phyloP scores from a whole-genome alignment of 1,139 yeast species.

The Hyphopichia burtonii region DNA sequence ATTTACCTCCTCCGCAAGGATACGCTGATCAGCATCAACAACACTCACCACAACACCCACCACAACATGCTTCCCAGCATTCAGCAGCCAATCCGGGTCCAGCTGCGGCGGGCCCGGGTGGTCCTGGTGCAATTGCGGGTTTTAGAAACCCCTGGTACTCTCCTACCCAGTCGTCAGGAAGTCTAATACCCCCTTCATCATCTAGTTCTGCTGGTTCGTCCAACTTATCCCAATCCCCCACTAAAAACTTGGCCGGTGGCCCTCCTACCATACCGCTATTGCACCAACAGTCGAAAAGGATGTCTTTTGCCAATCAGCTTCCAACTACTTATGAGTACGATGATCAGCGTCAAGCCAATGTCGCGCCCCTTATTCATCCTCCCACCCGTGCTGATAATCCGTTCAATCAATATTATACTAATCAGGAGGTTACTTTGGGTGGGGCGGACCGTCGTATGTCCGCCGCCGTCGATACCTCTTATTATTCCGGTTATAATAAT shows the following conservation, averaged over 20 bases:
- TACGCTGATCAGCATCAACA: conserved; percentile 7
- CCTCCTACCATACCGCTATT: conserved; percentile 19
- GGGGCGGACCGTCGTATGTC: conserved; percentile 43
- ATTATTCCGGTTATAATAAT: conserved; percentile 6
- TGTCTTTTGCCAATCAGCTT: conserved; percentile 43
- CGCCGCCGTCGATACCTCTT: conserved; percentile 37
- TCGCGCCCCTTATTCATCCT: conserved; percentile 39
- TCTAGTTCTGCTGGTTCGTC: conserved; percentile 7
- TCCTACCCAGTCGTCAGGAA: conserved; percentile 16
- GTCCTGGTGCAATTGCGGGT: conserved; percentile 22
- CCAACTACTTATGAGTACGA: conserved; percentile 54
- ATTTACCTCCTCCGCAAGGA: conserved; percentile 29
- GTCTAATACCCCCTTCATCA: conserved; percentile 5
- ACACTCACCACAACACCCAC: conserved; percentile 12
- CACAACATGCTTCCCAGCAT: conserved; percentile 12
- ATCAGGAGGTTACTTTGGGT: conserved; percentile 35
- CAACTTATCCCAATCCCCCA: conserved; percentile 26
- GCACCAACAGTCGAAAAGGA: conserved; percentile 34
- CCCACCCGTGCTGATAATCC: conserved; percentile 52
- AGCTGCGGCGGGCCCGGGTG: conserved; percentile 3
- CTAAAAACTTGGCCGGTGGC: conserved; percentile 18
- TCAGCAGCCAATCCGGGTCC: conserved; percentile 12
- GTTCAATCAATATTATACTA: conserved; percentile 44
- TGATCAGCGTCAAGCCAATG: conserved; percentile 12
- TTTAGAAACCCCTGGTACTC: conserved; percentile 50